Evolutionary conservation across 805 yeast genomes (phyloP).

Genomic region (Sugiyamaella boreocaroliniensis): DNA sequence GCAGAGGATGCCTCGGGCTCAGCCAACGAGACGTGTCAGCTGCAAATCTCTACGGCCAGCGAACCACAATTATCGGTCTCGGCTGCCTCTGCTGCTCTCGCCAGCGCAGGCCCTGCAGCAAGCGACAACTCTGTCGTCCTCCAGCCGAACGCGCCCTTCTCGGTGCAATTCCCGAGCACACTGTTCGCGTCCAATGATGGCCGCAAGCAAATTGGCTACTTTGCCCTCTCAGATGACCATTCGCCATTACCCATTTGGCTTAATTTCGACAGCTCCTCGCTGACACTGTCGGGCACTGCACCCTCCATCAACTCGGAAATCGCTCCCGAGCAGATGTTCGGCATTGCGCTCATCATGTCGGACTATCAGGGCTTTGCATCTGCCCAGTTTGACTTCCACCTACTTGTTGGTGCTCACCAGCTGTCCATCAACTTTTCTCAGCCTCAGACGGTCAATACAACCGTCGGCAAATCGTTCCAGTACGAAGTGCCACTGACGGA

Average conservation of each 20-base stretch:
- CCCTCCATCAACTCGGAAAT: constrained; percentile 79
- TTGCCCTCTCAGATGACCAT: constrained; percentile 74
- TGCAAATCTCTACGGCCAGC: constrained; percentile 53
- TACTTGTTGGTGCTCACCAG: constrained; percentile 84
- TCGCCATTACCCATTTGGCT: constrained; percentile 92
- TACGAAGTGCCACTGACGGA: constrained; percentile 55
- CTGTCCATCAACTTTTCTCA: constrained; percentile 60
- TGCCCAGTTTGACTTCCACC: constrained; percentile 58
- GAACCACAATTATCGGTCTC: constrained; percentile 43
- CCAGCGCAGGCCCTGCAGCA: constrained; percentile 65
- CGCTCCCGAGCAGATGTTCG: constrained; percentile 76
- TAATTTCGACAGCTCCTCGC: constrained; percentile 49
- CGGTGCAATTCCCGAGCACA: constrained; percentile 53
- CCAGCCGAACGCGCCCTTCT: constrained; percentile 60
- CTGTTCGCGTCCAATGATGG: constrained; percentile 49
- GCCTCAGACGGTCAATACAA: constrained; percentile 54
- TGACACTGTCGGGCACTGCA: constrained; percentile 78
- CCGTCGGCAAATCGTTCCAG: constrained; percentile 49
- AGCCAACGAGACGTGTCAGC: constrained; percentile 42
- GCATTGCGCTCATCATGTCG: constrained; percentile 68
- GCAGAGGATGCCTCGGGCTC: constrained; percentile 61
- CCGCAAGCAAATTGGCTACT: constrained; percentile 54
- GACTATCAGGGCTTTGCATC: constrained; percentile 72
- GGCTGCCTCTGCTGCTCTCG: constrained; percentile 48
- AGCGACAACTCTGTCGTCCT: constrained; percentile 71